Percentiles rank a stretch among this genome's conserved stretches.
phyloP scores from a whole-genome alignment of 2,329 filamentous ascomycete genomes.

The Diaporthe citrichinensis region DNA sequence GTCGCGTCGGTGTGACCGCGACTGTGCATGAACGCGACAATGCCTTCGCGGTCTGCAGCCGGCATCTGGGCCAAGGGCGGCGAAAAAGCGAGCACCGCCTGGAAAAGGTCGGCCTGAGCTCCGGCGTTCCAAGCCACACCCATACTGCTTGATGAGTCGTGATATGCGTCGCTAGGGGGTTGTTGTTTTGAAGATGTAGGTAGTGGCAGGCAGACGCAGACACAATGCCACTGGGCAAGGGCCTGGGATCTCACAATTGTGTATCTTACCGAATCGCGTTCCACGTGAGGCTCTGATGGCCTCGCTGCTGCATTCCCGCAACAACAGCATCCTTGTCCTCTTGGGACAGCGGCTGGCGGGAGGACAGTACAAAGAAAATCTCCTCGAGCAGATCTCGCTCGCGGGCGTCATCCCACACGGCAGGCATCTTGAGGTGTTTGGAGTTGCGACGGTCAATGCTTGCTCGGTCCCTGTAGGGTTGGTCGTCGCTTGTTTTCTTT shows the following conservation, averaged over 20 bases:
- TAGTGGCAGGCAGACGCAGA: background rate
- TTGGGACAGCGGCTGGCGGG: constrained; percentile 39
- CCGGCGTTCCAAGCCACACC: constrained; percentile 49
- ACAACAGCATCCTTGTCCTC: constrained; percentile 46
- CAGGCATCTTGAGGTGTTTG: constrained; percentile 1
- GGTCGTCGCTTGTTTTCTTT: background rate
- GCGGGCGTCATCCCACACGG: constrained; percentile 7
- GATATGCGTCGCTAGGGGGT: background rate
- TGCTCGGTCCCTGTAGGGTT: background rate
- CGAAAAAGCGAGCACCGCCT: constrained; percentile 44
- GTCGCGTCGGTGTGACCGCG: constrained; percentile 44
- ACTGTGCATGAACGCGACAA: constrained; percentile 40
- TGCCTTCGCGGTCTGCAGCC: constrained; percentile 42
- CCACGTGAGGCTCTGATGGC: constrained; percentile 45
- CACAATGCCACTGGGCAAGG: constrained; percentile 27
- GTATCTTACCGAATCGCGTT: constrained; percentile 44
- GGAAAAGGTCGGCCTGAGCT: constrained; percentile 48
- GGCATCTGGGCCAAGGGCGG: constrained; percentile 15
- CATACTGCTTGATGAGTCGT: constrained; percentile 43
- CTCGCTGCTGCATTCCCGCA: constrained; percentile 43
- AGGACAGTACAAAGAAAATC: constrained; percentile 43
- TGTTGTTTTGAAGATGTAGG: background rate
- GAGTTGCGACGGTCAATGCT: background rate
- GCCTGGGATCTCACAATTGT: background rate
- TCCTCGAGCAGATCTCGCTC: constrained; percentile 45